Conservation (phyloP, 2,329 filamentous ascomycete genomes). For the Massarina eburnea region DNA sequence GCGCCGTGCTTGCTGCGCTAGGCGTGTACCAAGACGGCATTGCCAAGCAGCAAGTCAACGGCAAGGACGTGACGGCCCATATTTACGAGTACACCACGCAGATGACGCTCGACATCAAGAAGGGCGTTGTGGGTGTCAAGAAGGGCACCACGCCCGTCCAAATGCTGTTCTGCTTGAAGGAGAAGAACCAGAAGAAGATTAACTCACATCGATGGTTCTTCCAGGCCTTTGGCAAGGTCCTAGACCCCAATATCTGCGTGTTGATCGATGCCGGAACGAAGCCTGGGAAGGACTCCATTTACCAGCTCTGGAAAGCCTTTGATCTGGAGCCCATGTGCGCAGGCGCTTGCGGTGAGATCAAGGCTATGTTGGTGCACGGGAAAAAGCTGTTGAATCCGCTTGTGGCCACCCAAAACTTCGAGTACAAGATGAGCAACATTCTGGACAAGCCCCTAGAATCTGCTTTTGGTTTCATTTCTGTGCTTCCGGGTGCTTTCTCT, state of each 20-base stretch:
- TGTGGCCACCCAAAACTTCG: conserved; percentile 95
- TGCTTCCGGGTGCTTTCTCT: conserved; percentile 96
- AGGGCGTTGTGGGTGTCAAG: conserved; percentile 80
- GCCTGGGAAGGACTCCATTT: conserved; percentile 91
- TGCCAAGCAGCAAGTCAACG: conserved; percentile 96
- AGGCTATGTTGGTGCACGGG: conserved; percentile 89
- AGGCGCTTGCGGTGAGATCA: conserved; percentile 97
- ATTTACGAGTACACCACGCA: conserved; percentile 93
- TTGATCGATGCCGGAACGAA: conserved; percentile 95
- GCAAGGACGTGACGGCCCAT: conserved; percentile 93
- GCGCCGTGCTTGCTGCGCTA: conserved; percentile 85
- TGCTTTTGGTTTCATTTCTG: conserved; percentile 95
- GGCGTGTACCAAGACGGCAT: conserved; percentile 98
- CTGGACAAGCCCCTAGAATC: conserved; percentile 97
- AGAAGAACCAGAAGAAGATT: conserved; percentile 99
- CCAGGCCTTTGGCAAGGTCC: conserved; percentile 86
- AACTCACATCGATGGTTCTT: conserved; percentile 99
- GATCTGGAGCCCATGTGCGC: conserved; percentile 97
- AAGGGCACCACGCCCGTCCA: conserved; percentile 87
- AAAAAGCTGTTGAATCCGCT: conserved; percentile 91
- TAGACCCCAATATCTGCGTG: conserved; percentile 96
- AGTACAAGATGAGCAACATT: conserved; percentile 99
- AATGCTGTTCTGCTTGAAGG: conserved; percentile 96
- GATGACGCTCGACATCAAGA: conserved; percentile 85
- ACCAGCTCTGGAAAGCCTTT: conserved; percentile 98